Base-by-base conservation (phyloP, 176 grass and related monocot genomes). In the Tillandsia fasciculata region DNA sequence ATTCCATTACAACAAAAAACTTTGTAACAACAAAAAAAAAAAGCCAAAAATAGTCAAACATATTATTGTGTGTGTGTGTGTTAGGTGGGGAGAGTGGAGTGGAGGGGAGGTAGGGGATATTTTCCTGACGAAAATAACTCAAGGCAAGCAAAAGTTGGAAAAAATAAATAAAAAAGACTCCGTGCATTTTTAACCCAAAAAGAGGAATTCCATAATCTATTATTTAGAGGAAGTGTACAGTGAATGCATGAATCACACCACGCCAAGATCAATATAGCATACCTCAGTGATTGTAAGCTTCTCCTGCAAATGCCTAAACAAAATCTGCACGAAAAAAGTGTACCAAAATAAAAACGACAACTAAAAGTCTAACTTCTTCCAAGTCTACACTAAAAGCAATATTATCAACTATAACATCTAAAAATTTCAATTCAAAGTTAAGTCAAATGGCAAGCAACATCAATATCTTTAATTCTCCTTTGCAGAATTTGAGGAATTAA, bases 231-330 rank as follows among this genome's bases (percentile, higher is more conserved):
- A 42, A 42, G 3, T 42, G 33, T 42, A 42, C 33, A 42, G 33
- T 42, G 27, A 23, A 50, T 50, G 9, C 47, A 69, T 12, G 8
- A 15, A 8, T 9, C n/a, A n/a, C 11, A 14, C 10, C 48, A 74
- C 54, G 2, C 10, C 56, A 22, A 22, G 10, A 84, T 66, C 12
- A 71, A 14, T 70, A 51, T 6, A 79, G 9, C 26, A 76, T 69
- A 92, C 94, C 94, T 97, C 89, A 9, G 79, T 76, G 58, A 85
- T 69, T 64, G 87, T 81, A 15, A 97, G 83, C 74, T 77, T 88
- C 64, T 92, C 84, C 80, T 97, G 86, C 76, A 97, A 70, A 88
- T 97, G 89, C 13, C 66, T 78, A 80, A 92, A 97, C 71, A 97
- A 75, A 89, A 92, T 76, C 93, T 92, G 67, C 65, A 77, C 26